phyloP scores from a whole-genome alignment of 164 flowering plant species.

The Euptelea pleiosperma region DNA sequence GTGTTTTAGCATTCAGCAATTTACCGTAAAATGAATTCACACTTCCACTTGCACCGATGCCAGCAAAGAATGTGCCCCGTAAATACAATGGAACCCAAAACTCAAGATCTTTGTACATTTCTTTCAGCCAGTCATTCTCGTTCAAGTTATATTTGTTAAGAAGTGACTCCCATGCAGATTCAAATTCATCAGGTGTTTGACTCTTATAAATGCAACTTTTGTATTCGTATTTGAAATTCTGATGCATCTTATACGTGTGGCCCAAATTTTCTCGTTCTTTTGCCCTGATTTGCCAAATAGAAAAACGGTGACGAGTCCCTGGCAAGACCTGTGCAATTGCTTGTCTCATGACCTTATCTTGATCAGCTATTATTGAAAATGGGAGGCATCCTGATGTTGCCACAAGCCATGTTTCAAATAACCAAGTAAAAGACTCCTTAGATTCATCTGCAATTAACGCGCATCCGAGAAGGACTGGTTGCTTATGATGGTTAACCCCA shows the following conservation, averaged over 20 bases:
- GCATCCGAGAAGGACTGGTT: slow-evolving; percentile 57
- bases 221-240: no score
- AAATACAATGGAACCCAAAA: slow-evolving; percentile 54
- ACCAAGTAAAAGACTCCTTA: slow-evolving; percentile 50
- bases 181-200: slow-evolving; percentile 43
- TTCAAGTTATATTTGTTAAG: slow-evolving; percentile 35
- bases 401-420: slow-evolving; percentile 50
- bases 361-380: slow-evolving; percentile 52
- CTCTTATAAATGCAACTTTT: slow-evolving; percentile 45
- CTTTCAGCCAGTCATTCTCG: slow-evolving; percentile 47
- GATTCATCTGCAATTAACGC: slow-evolving; percentile 55
- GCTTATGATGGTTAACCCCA: slow-evolving; percentile 60
- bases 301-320: slow-evolving; percentile 43
- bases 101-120: slow-evolving; percentile 43
- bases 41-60: slow-evolving; percentile 39
- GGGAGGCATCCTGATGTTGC: slow-evolving; percentile 58
- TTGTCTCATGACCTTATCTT: slow-evolving; percentile 44
- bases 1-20: slow-evolving; percentile 35
- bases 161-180: slow-evolving; percentile 38
- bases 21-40: slow-evolving; percentile 39
- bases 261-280: slow-evolving; percentile 39
- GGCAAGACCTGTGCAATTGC: slow-evolving; percentile 50
- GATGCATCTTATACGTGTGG: no score
- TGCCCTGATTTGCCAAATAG: slow-evolving; percentile 47
- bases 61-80: slow-evolving; percentile 50